Evolutionary conservation across 140 eudicot species (phyloP).

Genomic region (Stevia rebaudiana): DNA sequence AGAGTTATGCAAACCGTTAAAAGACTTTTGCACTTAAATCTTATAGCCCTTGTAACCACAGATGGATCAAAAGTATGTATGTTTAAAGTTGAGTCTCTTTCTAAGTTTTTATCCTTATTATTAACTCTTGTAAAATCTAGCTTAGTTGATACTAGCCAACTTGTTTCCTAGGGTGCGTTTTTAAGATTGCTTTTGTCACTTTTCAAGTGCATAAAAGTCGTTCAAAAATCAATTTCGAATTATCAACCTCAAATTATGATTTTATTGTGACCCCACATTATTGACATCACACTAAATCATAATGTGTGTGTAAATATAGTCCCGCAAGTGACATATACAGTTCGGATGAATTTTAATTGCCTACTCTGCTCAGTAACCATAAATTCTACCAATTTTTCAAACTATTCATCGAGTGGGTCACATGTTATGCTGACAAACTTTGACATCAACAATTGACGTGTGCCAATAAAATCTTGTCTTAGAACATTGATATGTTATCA

Average conservation of each 20-base stretch:
- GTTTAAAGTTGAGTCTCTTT: too few species aligned
- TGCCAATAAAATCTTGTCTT: background rate
- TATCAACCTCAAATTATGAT: conserved; percentile 1
- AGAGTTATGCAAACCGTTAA: too few species aligned
- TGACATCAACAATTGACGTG: conserved; percentile 3
- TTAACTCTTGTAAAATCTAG: too few species aligned
- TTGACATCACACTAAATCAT: conserved; percentile 1
- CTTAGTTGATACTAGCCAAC: too few species aligned
- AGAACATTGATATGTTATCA: background rate
- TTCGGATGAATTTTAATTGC: background rate
- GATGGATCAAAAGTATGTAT: too few species aligned
- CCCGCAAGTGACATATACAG: background rate
- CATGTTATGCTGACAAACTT: conserved; percentile 14
- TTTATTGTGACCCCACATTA: background rate
- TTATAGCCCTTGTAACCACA: too few species aligned
- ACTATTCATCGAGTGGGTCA: conserved; percentile 2
- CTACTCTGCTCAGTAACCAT: background rate
- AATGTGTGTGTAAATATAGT: background rate
- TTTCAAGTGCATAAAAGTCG: conserved; percentile 5
- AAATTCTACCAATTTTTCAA: conserved; percentile 4
- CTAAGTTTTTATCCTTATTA: too few species aligned
- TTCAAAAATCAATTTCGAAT: conserved; percentile 5
- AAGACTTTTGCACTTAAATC: too few species aligned
- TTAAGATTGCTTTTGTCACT: background rate
- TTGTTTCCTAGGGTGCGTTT: background rate